These are phyloP conservation scores for Azolla pinnata DNA, from an alignment of 75 land plant species.

Conservation along the genomic window DNA sequence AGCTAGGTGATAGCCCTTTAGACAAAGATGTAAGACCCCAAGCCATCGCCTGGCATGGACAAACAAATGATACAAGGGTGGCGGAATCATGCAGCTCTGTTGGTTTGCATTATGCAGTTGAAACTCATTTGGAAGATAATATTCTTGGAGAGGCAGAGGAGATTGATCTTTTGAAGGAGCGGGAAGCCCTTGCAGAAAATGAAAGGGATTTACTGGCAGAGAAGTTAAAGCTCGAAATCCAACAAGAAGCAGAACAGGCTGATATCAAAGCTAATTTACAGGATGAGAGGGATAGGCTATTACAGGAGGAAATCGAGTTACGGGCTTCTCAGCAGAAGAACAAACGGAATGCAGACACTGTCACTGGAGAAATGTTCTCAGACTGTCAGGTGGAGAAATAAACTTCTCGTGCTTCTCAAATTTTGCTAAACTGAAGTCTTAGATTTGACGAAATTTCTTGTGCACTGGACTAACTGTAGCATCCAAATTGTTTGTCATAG, in stretches of 20 bases:
- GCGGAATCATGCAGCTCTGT: no score
- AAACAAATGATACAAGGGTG: no score
- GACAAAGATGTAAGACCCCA: no score
- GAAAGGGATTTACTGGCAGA: conserved; percentile 26
- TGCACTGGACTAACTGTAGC: no score
- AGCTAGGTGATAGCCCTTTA: no score
- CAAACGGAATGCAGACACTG: conserved; percentile 91
- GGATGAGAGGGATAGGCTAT: conserved; percentile 50
- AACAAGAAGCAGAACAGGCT: conserved; percentile 32
- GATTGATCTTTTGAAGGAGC: conserved; percentile 17
- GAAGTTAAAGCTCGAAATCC: conserved; percentile 21
- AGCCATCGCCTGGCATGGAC: no score
- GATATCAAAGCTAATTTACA: conserved; percentile 25
- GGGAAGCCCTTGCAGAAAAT: conserved; percentile 18
- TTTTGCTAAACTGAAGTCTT: no score
- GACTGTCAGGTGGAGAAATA: conserved; percentile 99
- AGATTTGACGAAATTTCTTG: no score
- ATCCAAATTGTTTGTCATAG: no score
- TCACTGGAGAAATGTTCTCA: conserved; percentile 91
- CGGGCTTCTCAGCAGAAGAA: conserved; percentile 62
- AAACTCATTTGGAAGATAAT: conserved; percentile 1
- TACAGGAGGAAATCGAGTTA: conserved; percentile 51
- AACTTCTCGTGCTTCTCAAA: no score
- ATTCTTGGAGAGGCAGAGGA: conserved; percentile 32
- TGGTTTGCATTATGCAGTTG: no score